Evolutionary conservation across 371 early-diverging fungal species (phyloP).

Genomic region (Ordospora colligata): DNA sequence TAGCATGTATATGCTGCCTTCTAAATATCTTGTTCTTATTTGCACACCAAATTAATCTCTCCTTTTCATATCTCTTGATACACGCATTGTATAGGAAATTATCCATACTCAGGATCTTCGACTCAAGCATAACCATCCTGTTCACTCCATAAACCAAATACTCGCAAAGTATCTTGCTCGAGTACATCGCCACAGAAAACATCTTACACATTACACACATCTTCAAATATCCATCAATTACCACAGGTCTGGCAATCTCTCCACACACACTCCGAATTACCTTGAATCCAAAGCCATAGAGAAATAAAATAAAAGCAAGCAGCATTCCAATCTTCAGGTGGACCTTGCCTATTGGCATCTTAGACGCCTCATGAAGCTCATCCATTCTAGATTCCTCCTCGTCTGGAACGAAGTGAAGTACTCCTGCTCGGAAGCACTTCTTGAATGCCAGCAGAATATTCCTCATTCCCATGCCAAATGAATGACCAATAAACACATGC

Average conservation of each 20-base stretch:
- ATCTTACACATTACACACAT: neutral
- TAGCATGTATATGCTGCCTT: neutral
- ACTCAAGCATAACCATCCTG: neutral
- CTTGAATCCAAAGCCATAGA: neutral
- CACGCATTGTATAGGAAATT: neutral
- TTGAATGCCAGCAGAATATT: neutral
- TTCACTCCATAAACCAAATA: neutral
- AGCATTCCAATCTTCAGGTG: neutral
- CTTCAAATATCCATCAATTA: neutral
- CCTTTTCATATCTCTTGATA: neutral
- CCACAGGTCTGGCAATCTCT: neutral
- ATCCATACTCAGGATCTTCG: neutral
- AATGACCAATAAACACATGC: neutral
- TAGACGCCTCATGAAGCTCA: neutral
- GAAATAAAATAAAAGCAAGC: neutral
- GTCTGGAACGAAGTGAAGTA: neutral
- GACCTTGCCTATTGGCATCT: neutral
- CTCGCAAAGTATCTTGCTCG: neutral
- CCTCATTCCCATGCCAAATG: neutral
- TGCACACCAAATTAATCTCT: neutral
- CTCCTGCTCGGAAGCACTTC: neutral
- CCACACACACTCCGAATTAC: neutral
- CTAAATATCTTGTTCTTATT: constrained; percentile 2
- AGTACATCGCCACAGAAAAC: constrained; percentile 1
- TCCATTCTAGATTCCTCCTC: constrained; percentile 2